Evolutionary conservation across 108 stramenopile genomes (phyloP), one percentile per base, ranked within the genome.

Genomic region (Mayamaea pseudoterrestris): DNA sequence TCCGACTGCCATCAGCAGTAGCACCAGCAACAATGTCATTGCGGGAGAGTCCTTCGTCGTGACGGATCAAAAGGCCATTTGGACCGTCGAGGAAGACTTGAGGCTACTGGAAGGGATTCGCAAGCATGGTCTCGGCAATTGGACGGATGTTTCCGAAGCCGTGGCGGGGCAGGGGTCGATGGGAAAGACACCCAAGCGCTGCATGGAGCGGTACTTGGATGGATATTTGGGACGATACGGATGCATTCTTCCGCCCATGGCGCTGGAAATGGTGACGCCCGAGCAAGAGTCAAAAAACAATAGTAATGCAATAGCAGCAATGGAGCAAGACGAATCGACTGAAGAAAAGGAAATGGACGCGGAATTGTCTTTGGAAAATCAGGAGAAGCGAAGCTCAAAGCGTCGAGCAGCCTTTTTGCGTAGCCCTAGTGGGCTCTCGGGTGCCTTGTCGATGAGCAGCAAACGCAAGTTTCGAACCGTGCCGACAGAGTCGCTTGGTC

Each of bases 121-220:
- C 11, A 73, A 58, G 2, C 73, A 74, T 55, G 91, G 91, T 12
- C 43, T 93, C 17, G 91, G 86, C 3, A 93, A 93, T 36, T 93
- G 91, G 91, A 54, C 70, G 3, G 86, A 93, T 30, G 80, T 93
- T 48, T 60, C 91, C 0, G 91, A 93, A 44, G 73, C 79, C 32
- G 63, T 93, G 7, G 55, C 58, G 36, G 85, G 91, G 30, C 62
- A 66, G 44, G 71, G 79, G 36, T 65, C 57, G 25, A 36, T 34
- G 11, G 70, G 63, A 3, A 93, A 93, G 47, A 86, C 76, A 5
- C 70, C 84, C 48, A 82, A 79, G 36, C 75, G 74, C 53, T 93
- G 91, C 58, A 93, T 93, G 91, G 86, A 93, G 44, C 70, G 85
- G 27, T 93, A 88, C 50, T 66, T 88, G 34, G 83, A 93, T 50